A percentile compares a stretch with the other conserved stretches of the same genome.
Evolutionary conservation across 1,284 basidiomycete genomes (phyloP).

Genomic region (Meripilus lineatus): DNA sequence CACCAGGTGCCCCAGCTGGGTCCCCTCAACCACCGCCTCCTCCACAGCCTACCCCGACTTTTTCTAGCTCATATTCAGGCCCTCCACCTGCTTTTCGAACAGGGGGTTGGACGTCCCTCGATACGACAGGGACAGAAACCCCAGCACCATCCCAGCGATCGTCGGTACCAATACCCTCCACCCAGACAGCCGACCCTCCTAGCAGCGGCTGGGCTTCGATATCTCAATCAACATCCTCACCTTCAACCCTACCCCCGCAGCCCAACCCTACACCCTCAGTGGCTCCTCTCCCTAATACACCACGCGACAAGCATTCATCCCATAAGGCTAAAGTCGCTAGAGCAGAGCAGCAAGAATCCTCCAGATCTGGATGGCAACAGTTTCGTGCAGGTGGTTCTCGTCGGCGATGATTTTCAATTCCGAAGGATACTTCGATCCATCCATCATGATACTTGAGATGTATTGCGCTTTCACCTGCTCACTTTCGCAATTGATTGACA

Average conservation of each 20-base stretch:
- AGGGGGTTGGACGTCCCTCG: slow-evolving; percentile 60
- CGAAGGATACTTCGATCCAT: no score
- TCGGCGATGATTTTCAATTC: no score
- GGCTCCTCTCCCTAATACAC: no score
- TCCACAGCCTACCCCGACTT: slow-evolving; percentile 4
- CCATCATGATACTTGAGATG: no score
- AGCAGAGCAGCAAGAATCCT: slow-evolving; percentile 16
- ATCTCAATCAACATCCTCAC: neutral
- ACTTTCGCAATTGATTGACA: no score
- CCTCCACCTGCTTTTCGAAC: slow-evolving; percentile 44
- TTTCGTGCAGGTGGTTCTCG: slow-evolving; percentile 33
- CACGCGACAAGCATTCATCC: no score
- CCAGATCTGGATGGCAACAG: slow-evolving; percentile 48
- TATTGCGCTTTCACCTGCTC: no score
- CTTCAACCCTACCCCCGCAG: neutral
- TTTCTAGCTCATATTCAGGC: slow-evolving; percentile 12
- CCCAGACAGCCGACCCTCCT: neutral
- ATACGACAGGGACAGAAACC: slow-evolving; percentile 29
- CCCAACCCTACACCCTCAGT: neutral
- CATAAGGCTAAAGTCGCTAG: neutral
- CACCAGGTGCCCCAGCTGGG: slow-evolving; percentile 19
- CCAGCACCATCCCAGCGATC: slow-evolving; percentile 13
- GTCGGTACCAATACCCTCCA: neutral
- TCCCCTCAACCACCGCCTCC: slow-evolving; percentile 29
- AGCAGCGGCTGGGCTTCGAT: neutral